phyloP scores from a whole-genome alignment of 148 eudicot species.

The Silene latifolia region DNA sequence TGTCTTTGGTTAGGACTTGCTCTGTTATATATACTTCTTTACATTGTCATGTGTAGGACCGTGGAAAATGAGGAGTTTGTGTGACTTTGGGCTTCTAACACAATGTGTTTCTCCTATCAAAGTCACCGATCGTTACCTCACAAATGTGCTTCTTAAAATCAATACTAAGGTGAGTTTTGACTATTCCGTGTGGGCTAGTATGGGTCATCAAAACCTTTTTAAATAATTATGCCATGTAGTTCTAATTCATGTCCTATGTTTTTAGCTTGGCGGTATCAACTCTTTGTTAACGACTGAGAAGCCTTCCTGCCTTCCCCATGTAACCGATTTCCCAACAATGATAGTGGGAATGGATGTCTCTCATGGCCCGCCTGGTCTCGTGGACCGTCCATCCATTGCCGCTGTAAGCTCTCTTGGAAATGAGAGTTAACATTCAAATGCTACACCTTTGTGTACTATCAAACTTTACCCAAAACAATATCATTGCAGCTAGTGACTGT shows the following conservation, averaged over 20 bases:
- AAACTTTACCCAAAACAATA: background rate
- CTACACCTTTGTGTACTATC: background rate
- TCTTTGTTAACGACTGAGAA: slow-evolving; percentile 78
- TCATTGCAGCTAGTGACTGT: background rate
- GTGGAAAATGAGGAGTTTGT: slow-evolving; percentile 83
- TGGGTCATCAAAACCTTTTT: background rate
- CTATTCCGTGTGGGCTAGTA: slow-evolving; percentile 8
- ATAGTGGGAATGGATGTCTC: slow-evolving; percentile 96
- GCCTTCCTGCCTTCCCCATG: slow-evolving; percentile 48
- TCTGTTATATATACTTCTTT: background rate
- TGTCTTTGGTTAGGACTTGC: slow-evolving; percentile 12
- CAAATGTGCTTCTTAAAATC: slow-evolving; percentile 88
- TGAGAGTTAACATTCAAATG: background rate
- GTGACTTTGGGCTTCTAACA: slow-evolving; percentile 62
- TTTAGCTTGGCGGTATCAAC: slow-evolving; percentile 88
- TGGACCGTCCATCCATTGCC: slow-evolving; percentile 82
- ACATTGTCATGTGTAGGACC: slow-evolving; percentile 52
- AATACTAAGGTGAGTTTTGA: slow-evolving; percentile 67
- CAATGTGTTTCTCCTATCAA: slow-evolving; percentile 82
- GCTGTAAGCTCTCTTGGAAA: slow-evolving; percentile 50
- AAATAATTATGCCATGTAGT: background rate
- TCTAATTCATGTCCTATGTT: slow-evolving; percentile 6
- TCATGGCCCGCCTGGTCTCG: slow-evolving; percentile 80
- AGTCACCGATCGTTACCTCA: slow-evolving; percentile 77
- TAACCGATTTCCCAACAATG: slow-evolving; percentile 83